Evolutionary conservation across 2,329 filamentous ascomycete species (phyloP).

Genomic region (Claviceps fusiformis): DNA sequence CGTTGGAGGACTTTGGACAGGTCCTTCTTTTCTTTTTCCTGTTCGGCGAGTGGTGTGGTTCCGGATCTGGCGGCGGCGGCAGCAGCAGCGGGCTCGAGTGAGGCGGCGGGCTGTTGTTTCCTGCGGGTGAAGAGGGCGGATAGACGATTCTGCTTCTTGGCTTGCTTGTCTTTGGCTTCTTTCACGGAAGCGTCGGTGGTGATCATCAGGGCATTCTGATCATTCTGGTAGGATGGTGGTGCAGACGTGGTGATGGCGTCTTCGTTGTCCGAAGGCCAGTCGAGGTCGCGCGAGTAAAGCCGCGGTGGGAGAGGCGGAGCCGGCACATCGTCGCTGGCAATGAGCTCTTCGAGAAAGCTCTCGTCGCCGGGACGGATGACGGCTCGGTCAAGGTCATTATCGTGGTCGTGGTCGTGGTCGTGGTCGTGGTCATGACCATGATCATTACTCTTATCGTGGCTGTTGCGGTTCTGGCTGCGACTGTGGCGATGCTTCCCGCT

Average conservation of each 20-base stretch:
- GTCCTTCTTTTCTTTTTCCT: slow-evolving; percentile 49
- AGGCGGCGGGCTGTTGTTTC: slow-evolving; percentile 28
- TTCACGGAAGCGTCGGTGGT: slow-evolving; percentile 14
- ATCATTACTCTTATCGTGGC: neutral
- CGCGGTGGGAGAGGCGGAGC: slow-evolving; percentile 43
- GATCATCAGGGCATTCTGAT: slow-evolving; percentile 6
- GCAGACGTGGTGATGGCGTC: slow-evolving; percentile 10
- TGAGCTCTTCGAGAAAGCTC: slow-evolving; percentile 41
- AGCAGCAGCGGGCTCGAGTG: slow-evolving; percentile 7
- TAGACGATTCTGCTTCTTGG: slow-evolving; percentile 23
- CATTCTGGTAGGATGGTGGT: slow-evolving; percentile 16
- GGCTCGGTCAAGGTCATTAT: slow-evolving; percentile 16
- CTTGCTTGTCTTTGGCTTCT: slow-evolving; percentile 15
- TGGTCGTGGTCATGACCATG: slow-evolving; percentile 7
- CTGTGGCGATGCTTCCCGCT: slow-evolving; percentile 1
- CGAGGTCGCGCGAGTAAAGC: slow-evolving; percentile 35
- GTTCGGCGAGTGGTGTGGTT: slow-evolving; percentile 20
- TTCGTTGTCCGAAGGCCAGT: slow-evolving; percentile 27
- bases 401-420: neutral
- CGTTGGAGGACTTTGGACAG: slow-evolving; percentile 68
- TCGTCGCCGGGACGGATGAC: slow-evolving; percentile 45
- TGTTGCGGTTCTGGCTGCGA: neutral
- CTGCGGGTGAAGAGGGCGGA: slow-evolving; percentile 22
- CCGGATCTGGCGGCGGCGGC: slow-evolving; percentile 19
- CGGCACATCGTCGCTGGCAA: slow-evolving; percentile 27